These are phyloP conservation scores for Rhizopogon vesiculosus DNA, from an alignment of 768 basidiomycete species.

Conservation along the genomic window DNA sequence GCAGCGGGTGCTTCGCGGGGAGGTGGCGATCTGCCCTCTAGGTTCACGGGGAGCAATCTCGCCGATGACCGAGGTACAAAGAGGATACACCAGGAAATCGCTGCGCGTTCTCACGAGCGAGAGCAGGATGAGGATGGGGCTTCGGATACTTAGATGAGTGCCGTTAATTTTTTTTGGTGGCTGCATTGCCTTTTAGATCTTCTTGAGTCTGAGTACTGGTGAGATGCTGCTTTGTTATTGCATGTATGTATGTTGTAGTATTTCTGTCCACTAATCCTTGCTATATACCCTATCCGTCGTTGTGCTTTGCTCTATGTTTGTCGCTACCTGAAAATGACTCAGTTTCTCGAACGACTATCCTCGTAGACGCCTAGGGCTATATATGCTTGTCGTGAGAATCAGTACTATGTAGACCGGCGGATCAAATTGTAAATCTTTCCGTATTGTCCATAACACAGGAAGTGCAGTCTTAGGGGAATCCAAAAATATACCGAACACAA, in stretches of 20 bases:
- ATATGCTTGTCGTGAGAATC: not conserved
- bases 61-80: constrained; percentile 52
- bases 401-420: not conserved
- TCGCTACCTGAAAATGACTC: not conserved
- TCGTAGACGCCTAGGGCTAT: no score
- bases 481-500: not conserved
- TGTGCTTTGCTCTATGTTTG: not conserved
- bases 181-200: constrained; percentile 23
- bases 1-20: constrained; percentile 23
- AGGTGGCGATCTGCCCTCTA: constrained; percentile 23
- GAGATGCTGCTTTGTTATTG: constrained; percentile 5
- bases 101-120: constrained; percentile 18
- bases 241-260: constrained; percentile 15
- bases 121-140: constrained; percentile 26
- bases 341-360: not conserved
- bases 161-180: not conserved
- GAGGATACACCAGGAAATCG: constrained; percentile 51
- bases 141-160: constrained; percentile 24
- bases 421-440: not conserved
- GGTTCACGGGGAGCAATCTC: constrained; percentile 33
- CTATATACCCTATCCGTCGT: not conserved
- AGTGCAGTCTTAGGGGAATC: not conserved
- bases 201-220: constrained; percentile 27
- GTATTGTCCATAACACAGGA: not conserved
- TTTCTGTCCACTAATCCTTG: constrained; percentile 2